Evolutionary conservation across 2,329 filamentous ascomycete genomes (phyloP), one percentile per base, ranked within the genome.

Genomic region (Ceratocystis colombiana): DNA sequence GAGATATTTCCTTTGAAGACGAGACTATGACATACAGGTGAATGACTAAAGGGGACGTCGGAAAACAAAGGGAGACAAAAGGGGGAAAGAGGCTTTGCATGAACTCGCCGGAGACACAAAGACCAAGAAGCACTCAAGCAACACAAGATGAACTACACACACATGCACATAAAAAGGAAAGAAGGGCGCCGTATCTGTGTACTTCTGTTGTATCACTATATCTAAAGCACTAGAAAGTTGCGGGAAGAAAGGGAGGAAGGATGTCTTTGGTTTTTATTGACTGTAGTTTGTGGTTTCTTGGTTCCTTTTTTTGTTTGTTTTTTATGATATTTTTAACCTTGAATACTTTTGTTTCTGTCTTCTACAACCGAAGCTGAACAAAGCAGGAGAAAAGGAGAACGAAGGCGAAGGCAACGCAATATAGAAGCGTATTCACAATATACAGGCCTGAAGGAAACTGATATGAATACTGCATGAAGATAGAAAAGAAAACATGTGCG

Each of bases 141-240:
- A 5, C 37, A 41, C 37, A 41, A 41, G 37, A 41, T 41, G 37
- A 41, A 41, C 37, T 12, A 41, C 12, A 12, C 37, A 41, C 37
- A 41, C 37, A 41, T 15, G 37, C 37, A 15, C 37, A 41, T 41
- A 28, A 45, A 46, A 45, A 45, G 22, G 8, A 46, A 53, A 57
- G 46, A 17, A 62, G 25, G 22, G 25, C 41, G 37, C 41, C 17
- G 25, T 62, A 28, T 5, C 46, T 62, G 22, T 46, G 61, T 62
- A 57, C 53, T 57, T 57, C 28, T 57, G 53, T 57, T 57, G 41
- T 62, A 41, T 62, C 61, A 62, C 37, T 50, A 64, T 25, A 57
- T 55, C 48, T 25, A 64, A 64, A 28, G 20, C 37, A n/a, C n/a
- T 57, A 57, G 53, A 41, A 41, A 57, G 28, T 30, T 57, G 53